Evolutionary conservation across 2,329 filamentous ascomycete genomes (phyloP).

Genomic region (Calonectria pseudoreteaudii): DNA sequence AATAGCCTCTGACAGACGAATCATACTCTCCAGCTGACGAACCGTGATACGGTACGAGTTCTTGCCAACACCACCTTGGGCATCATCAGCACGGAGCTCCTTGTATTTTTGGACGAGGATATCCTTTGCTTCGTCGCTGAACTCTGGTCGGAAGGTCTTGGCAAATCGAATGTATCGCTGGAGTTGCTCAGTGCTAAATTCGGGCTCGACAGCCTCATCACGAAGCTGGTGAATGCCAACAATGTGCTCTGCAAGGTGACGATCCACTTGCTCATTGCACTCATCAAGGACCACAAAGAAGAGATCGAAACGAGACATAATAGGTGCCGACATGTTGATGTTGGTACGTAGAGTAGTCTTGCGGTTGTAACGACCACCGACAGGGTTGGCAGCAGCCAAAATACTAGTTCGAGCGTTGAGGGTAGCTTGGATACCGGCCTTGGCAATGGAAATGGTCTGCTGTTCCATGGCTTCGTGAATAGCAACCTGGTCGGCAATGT

Average conservation of each 20-base stretch:
- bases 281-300: constrained; percentile 99
- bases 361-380: constrained; percentile 96
- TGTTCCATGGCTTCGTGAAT: constrained; percentile 99
- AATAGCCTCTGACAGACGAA: constrained; percentile 96
- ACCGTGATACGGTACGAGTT: constrained; percentile 99
- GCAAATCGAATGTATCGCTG: constrained; percentile 98
- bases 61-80: constrained; percentile 91
- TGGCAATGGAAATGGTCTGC: constrained; percentile 98
- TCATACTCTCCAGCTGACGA: constrained; percentile 94
- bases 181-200: constrained; percentile 95
- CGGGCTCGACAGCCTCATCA: constrained; percentile 90
- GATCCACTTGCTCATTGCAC: constrained; percentile 91
- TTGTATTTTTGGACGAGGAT: constrained; percentile 94
- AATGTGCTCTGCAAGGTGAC: constrained; percentile 93
- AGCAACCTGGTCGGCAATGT: constrained; percentile 94
- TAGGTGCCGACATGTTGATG: constrained; percentile 98
- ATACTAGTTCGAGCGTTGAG: constrained; percentile 96
- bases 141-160: constrained; percentile 91
- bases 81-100: constrained; percentile 91
- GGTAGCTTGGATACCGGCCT: constrained; percentile 97
- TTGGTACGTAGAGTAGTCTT: constrained; percentile 94
- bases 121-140: constrained; percentile 87
- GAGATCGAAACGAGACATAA: constrained; percentile 99
- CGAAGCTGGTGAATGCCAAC: constrained; percentile 93
- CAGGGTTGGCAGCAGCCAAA: constrained; percentile 94